Evolutionary conservation across 129 eudicot genomes (phyloP), one percentile per base, ranked within the genome.

Genomic region (Gnaphalium uliginosum): DNA sequence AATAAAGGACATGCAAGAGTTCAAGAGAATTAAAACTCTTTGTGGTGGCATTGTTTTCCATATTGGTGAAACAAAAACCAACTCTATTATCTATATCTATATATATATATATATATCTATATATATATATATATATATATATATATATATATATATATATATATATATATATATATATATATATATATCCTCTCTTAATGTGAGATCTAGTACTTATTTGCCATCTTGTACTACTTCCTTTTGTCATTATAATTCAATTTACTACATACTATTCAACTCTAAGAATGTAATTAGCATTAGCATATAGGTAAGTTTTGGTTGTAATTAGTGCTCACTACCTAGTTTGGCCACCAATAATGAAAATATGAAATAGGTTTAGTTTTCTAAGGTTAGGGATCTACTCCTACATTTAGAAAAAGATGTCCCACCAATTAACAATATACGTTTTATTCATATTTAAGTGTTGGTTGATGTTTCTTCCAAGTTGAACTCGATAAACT

Each of bases 1-100:
- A 63, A 64, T 72, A 76, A 76, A 81, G 81, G 76, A 76, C 78
- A 81, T 81, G 78, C 69, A 63, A 71, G 81, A 76, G 75, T 81
- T 78, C 37, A 39, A 50, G 57, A 78, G 83, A 78, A 73, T 83
- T 78, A 73, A 83, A 83, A 83, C 77, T 78, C 69, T 8, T 68
- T 51, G 75, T 83, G 86, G 63, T 46, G 57, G 63, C 65, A 72
- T 77, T 60, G 59, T 46, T 77, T 78, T 78, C 86, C 54, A 74
- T 54, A 73, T 83, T 74, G 29, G 86, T 83, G 77, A 78, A 83
- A 83, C 46, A 58, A 51, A 56, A 33, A 62, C 79, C 69, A 61
- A 76, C 77, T 81, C 83, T 67, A 62, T 53, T 50, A 74, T 83
- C 86, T 50, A 78, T 66, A 72, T 66, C 69, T 82, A 8, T 76